A percentile compares a stretch with the other conserved stretches of the same genome.
Evolutionary conservation across 2,329 filamentous ascomycete genomes (phyloP).

Genomic region (Ophiostoma pallidulum): DNA sequence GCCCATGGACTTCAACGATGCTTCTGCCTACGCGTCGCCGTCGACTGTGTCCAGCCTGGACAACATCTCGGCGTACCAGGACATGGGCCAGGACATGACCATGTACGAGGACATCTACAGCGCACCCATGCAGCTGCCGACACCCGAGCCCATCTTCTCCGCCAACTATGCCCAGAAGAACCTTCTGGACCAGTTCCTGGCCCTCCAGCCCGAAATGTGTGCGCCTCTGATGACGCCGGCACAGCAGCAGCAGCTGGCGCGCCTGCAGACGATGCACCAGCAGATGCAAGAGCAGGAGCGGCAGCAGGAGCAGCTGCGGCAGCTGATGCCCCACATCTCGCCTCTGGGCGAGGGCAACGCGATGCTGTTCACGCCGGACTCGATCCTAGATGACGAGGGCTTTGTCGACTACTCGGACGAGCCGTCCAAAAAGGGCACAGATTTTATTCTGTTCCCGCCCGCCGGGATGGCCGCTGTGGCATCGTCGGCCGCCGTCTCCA

Average conservation of each 20-base stretch:
- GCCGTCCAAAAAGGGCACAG: constrained; percentile 36
- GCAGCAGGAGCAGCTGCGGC: constrained; percentile 3
- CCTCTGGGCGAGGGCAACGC: constrained; percentile 58
- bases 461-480: constrained; percentile 22
- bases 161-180: constrained; percentile 31
- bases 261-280: constrained; percentile 7
- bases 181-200: constrained; percentile 33
- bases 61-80: constrained; percentile 49
- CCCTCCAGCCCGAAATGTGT: constrained; percentile 26
- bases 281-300: constrained; percentile 8
- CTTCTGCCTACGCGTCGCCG: constrained; percentile 41
- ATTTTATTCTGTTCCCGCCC: constrained; percentile 55
- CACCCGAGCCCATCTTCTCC: constrained; percentile 25
- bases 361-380: constrained; percentile 60
- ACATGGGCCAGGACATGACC: constrained; percentile 51
- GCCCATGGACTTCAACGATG: constrained; percentile 33
- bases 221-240: constrained; percentile 22
- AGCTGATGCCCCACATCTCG: constrained; percentile 38
- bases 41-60: constrained; percentile 33
- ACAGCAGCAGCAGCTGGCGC: constrained; percentile 14
- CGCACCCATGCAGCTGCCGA: constrained; percentile 46
- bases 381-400: constrained; percentile 54
- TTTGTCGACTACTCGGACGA: constrained; percentile 45
- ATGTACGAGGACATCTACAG: constrained; percentile 55
- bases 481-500: background rate